These are phyloP conservation scores for Geum urbanum DNA, from an alignment of 306 rosid genomes.

Conservation along the genomic window DNA sequence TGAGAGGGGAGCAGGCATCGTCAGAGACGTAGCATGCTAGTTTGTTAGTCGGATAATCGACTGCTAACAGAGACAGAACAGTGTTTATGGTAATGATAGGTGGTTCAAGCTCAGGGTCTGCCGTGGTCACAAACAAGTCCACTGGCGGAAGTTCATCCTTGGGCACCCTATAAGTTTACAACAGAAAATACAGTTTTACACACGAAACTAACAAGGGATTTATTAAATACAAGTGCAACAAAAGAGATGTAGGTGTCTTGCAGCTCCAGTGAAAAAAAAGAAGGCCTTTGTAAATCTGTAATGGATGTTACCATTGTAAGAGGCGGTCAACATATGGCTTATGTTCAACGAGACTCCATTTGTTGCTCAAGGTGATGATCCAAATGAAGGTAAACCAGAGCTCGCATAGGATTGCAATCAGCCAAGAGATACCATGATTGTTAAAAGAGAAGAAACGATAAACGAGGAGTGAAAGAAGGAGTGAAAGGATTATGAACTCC, in stretches of 20 bases:
- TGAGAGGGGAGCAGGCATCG: constrained; percentile 55
- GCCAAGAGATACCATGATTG: constrained; percentile 17
- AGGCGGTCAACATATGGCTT: constrained; percentile 23
- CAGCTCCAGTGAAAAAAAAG: not conserved
- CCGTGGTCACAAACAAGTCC: constrained; percentile 67
- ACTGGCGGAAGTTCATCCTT: constrained; percentile 51
- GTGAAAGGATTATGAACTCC: constrained; percentile 20
- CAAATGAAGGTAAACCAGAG: constrained; percentile 27
- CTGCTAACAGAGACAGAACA: constrained; percentile 56
- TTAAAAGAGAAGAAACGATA: constrained; percentile 25
- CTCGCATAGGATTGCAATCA: constrained; percentile 27
- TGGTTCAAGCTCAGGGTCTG: constrained; percentile 53
- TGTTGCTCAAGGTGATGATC: constrained; percentile 13
- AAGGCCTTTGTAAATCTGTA: not conserved
- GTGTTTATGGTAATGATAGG: constrained; percentile 61
- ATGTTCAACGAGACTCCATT: constrained; percentile 22
- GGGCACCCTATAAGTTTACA: constrained; percentile 19
- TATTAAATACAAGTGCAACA: not conserved
- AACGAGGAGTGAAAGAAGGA: constrained; percentile 23
- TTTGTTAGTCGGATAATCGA: constrained; percentile 61
- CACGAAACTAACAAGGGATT: not conserved
- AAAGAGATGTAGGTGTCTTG: not conserved
- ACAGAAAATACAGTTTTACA: not conserved
- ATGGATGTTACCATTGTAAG: constrained; percentile 13
- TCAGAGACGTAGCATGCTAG: constrained; percentile 75